Percentiles rank a stretch among this genome's conserved stretches.
These are phyloP conservation scores for Herpetospermum pedunculosum DNA, from an alignment of 306 rosid genomes.

Conservation along the genomic window DNA sequence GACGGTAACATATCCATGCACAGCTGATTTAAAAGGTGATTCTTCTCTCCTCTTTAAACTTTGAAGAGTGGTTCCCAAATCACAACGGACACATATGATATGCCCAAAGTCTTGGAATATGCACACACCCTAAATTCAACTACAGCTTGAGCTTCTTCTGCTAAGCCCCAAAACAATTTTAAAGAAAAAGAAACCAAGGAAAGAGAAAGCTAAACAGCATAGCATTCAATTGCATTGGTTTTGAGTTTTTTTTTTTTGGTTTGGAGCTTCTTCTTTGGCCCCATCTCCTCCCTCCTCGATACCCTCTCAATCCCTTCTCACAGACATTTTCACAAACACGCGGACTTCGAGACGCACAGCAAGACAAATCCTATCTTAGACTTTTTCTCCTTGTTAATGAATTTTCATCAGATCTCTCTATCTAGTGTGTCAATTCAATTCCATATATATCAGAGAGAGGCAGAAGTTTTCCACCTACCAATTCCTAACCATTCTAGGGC, in stretches of 20 bases:
- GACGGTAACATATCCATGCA: constrained; percentile 19
- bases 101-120: constrained; percentile 16
- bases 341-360: constrained; percentile 8
- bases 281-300: constrained; percentile 47
- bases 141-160: constrained; percentile 10
- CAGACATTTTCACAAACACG: constrained; percentile 1
- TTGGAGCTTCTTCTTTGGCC: constrained; percentile 82
- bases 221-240: constrained; percentile 54
- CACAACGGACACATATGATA: constrained; percentile 49
- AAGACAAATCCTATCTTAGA: constrained; percentile 11
- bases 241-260: constrained; percentile 41
- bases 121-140: constrained; percentile 19
- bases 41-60: neutral
- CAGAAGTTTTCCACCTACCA: neutral
- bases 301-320: constrained; percentile 19
- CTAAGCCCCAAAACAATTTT: constrained; percentile 6
- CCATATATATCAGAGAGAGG: neutral
- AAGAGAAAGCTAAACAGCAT: constrained; percentile 34
- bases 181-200: constrained; percentile 38
- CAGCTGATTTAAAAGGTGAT: neutral
- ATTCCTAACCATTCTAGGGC: neutral
- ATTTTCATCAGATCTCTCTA: neutral
- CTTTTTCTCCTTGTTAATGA: constrained; percentile 12
- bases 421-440: neutral
- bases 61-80: constrained; percentile 11